Evolutionary conservation across 495 filamentous ascomycete species (phyloP), one percentile per base, ranked within the genome.

Genomic region (Aspergillus taichungensis): DNA sequence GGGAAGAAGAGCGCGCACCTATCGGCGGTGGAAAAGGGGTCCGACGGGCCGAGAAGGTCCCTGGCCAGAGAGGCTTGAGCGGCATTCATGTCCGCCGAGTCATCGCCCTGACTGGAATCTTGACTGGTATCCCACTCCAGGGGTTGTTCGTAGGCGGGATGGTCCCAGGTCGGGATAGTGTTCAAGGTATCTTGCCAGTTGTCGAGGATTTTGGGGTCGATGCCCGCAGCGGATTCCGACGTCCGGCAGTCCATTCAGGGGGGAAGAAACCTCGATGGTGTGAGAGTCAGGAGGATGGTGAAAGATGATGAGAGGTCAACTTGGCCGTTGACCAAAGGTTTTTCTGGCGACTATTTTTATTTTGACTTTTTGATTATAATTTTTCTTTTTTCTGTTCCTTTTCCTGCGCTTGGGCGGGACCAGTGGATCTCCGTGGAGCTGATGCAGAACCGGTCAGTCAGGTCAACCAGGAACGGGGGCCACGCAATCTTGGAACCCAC

Each of bases 181-280:
- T 67, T 71, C 13, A 56, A 53, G 39, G 59, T 52, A 42, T 68
- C 61, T 62, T 68, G 65, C 64, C 67, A 72, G 42, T 64, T 63
- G 52, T 68, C 64, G 37, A 72, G 60, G 38, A 71, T 69, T 57
- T 70, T 72, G 62, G 69, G 67, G 67, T 72, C 67, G 37, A 72
- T 67, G 60, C 67, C 67, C 67, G 67, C 61, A 64, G 63, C 62
- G 40, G 63, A 63, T 34, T 56, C 60, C 54, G 61, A 53, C 52
- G 54, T 67, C 64, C 59, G 63, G 56, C 59, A 59, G 67, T 72
- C 69, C 69, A 72, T 72, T 60, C 67, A 70, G 67, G 60, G 50
- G 60, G 18, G 18, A n/a, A n/a, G n/a, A n/a, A n/a, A n/a, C n/a
- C n/a, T 24, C 4, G 18, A 24, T 4, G 18, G 1, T 24, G 2